Conservation (phyloP, 352 stramenopile species). For the Halophytophthora polymorphica region DNA sequence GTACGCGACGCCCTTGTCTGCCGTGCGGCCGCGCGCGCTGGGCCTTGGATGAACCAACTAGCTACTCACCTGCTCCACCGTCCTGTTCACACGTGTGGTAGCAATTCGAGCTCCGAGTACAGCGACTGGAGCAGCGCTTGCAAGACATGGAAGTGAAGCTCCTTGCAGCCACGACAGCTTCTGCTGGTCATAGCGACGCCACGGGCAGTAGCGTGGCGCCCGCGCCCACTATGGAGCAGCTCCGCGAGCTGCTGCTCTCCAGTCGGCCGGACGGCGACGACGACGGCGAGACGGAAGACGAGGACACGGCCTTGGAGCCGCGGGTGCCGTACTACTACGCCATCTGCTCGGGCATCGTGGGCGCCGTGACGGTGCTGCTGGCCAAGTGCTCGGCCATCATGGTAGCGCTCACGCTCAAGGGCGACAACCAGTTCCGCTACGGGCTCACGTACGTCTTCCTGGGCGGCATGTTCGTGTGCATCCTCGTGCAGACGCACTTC, state of each 20-base stretch:
- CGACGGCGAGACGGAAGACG: conserved; percentile 30
- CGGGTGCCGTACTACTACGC: conserved; percentile 84
- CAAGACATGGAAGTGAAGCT: conserved; percentile 62
- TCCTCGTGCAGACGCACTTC: conserved; percentile 86
- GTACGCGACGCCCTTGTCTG: conserved; percentile 6
- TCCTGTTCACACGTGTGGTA: too few relatives aligned
- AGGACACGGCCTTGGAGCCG: conserved; percentile 28
- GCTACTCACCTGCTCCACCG: too few relatives aligned
- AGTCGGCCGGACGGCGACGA: conserved; percentile 10
- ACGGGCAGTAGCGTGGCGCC: conserved; percentile 15
- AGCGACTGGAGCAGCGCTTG: conserved; percentile 65
- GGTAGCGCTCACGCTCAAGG: conserved; percentile 79
- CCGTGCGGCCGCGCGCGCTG: too few relatives aligned
- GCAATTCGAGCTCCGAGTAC: conserved; percentile 65
- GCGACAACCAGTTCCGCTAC: conserved; percentile 86
- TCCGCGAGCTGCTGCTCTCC: conserved; percentile 26
- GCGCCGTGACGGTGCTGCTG: conserved; percentile 79
- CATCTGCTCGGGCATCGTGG: conserved; percentile 83
- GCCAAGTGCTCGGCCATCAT: conserved; percentile 86
- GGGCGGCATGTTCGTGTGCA: conserved; percentile 82
- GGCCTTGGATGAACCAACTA: too few relatives aligned
- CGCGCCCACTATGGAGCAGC: conserved; percentile 27
- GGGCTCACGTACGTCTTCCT: conserved; percentile 84
- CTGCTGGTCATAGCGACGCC: too few relatives aligned
- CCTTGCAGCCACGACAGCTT: conserved; percentile 28